phyloP scores from a whole-genome alignment of 495 filamentous ascomycete species.

The Talaromyces liani region DNA sequence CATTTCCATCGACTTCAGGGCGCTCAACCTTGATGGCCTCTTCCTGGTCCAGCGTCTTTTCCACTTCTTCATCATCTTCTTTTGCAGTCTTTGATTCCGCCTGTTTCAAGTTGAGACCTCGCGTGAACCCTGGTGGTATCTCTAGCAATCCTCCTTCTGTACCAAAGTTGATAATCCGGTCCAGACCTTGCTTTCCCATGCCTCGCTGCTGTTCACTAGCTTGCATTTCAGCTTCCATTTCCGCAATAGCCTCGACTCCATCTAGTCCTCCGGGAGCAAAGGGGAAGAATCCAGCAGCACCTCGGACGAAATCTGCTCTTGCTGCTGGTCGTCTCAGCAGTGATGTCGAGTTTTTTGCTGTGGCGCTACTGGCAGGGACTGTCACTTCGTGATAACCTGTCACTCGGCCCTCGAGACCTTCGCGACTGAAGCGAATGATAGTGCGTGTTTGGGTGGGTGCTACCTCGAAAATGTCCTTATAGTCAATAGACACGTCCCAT shows the following conservation, averaged over 20 bases:
- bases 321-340: constrained; percentile 79
- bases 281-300: constrained; percentile 90
- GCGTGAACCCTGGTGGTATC: constrained; percentile 71
- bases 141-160: constrained; percentile 72
- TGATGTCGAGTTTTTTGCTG: constrained; percentile 94
- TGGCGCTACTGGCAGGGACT: constrained; percentile 80
- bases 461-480: constrained; percentile 72
- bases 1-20: constrained; percentile 26
- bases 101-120: constrained; percentile 69
- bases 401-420: constrained; percentile 88
- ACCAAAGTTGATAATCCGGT: constrained; percentile 75
- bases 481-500: constrained; percentile 75
- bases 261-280: constrained; percentile 92
- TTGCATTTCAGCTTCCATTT: constrained; percentile 58
- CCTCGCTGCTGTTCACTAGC: constrained; percentile 32
- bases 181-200: constrained; percentile 43
- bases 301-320: constrained; percentile 89
- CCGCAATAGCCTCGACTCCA: constrained; percentile 72
- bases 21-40: constrained; percentile 15
- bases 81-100: constrained; percentile 48
- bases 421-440: constrained; percentile 82
- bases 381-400: constrained; percentile 94
- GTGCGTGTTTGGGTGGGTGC: constrained; percentile 89
- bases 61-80: constrained; percentile 60
- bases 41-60: constrained; percentile 65